phyloP scores from a whole-genome alignment of 495 filamentous ascomycete genomes.

The Annulohypoxylon nitens region DNA sequence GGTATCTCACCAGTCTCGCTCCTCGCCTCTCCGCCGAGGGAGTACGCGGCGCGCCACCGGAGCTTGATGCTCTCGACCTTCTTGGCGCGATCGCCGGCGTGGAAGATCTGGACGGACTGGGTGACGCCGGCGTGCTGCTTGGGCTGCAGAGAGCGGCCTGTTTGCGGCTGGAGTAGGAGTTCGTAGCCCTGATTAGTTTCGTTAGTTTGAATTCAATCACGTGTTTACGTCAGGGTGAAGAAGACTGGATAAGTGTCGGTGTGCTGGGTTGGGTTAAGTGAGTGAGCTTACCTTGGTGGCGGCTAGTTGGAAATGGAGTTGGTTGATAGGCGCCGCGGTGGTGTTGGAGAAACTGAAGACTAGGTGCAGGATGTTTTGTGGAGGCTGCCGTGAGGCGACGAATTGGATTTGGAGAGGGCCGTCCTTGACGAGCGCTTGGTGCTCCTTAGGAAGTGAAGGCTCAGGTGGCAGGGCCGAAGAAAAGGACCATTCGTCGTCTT shows the following conservation, averaged over 20 bases:
- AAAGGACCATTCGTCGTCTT: slow-evolving; percentile 95
- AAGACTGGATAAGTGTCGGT: background rate
- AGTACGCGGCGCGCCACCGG: slow-evolving; percentile 88
- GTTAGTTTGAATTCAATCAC: background rate
- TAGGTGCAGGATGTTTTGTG: slow-evolving; percentile 71
- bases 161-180: slow-evolving; percentile 85
- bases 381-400: slow-evolving; percentile 57
- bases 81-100: slow-evolving; percentile 71
- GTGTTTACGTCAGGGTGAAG: background rate
- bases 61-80: slow-evolving; percentile 85
- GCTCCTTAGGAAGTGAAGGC: slow-evolving; percentile 58
- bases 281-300: slow-evolving; percentile 82
- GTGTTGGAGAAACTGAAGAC: slow-evolving; percentile 83
- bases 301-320: slow-evolving; percentile 90
- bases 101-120: slow-evolving; percentile 81
- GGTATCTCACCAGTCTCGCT: slow-evolving; percentile 91
- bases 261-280: background rate
- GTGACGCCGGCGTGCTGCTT: slow-evolving; percentile 82
- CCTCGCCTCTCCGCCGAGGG: slow-evolving; percentile 69
- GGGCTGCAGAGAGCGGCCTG: slow-evolving; percentile 77
- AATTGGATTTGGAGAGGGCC: slow-evolving; percentile 66
- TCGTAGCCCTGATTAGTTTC: slow-evolving; percentile 70
- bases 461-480: slow-evolving; percentile 85
- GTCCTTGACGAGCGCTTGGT: slow-evolving; percentile 63
- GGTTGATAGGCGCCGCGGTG: slow-evolving; percentile 74